These are phyloP conservation scores for Schwanniomyces etchellsii DNA, from an alignment of 1,139 yeast genomes.

Conservation along the genomic window DNA sequence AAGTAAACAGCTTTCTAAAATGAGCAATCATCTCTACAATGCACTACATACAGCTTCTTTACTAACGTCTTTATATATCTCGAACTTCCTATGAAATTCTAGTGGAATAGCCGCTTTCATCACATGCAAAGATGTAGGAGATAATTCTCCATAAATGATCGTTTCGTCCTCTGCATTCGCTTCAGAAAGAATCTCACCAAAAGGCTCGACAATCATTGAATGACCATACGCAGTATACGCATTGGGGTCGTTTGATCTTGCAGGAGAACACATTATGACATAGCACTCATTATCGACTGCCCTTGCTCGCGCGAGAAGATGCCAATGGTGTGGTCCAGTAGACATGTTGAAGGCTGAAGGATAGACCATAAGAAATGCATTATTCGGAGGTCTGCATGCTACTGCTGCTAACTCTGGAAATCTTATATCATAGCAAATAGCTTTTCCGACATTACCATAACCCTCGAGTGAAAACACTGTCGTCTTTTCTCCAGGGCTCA, in stretches of 20 bases:
- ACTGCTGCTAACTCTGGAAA: constrained; percentile 70
- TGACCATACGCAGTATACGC: constrained; percentile 68
- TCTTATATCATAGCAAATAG: constrained; percentile 77
- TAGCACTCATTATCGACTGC: constrained; percentile 81
- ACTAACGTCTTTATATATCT: constrained; percentile 22
- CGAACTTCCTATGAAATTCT: constrained; percentile 18
- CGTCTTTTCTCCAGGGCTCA: constrained; percentile 62
- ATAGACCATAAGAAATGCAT: constrained; percentile 67
- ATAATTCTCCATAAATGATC: constrained; percentile 19
- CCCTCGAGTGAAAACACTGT: constrained; percentile 36
- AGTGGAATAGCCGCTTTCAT: constrained; percentile 20
- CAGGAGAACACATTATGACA: constrained; percentile 52
- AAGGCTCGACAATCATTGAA: constrained; percentile 73
- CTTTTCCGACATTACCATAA: constrained; percentile 59
- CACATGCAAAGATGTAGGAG: constrained; percentile 14
- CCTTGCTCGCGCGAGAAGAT: constrained; percentile 63
- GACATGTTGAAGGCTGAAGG: constrained; percentile 87
- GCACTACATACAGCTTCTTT: no score
- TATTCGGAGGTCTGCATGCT: constrained; percentile 45
- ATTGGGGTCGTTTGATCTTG: constrained; percentile 68
- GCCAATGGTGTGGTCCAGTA: constrained; percentile 89
- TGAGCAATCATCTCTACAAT: no score
- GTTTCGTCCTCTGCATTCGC: constrained; percentile 22
- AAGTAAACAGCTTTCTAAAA: no score
- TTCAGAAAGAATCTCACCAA: constrained; percentile 71